Base-by-base conservation (phyloP, 768 basidiomycete species). In the Mycena vitilis region DNA sequence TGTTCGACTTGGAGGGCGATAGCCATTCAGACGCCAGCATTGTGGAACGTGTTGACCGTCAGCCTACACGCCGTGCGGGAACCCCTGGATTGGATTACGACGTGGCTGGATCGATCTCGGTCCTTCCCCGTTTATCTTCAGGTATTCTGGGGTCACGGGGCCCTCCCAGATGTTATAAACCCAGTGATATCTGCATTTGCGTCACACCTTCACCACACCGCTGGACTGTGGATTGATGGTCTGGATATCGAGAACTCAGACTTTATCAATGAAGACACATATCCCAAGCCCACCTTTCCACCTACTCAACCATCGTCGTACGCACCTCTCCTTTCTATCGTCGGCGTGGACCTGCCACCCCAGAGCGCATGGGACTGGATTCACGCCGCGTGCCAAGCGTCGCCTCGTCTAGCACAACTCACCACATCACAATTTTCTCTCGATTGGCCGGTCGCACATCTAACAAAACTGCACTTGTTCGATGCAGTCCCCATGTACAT, bases 61-160 rank as follows among this genome's bases (percentile, higher is more conserved):
- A 45, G 0, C 11, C 52, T 66, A 4, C 23, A 55, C 47, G 2
- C 20, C 22, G 11, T 37, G 18, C 5, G 15, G 44, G 55, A n/a
- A 30, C 61, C 65, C 18, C 42, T 54, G 13, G 69, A 66, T 20
- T 66, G 61, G 69, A 20, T 70, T 25, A 58, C 69, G 56, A 59
- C 51, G 1, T 70, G 69, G 69, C 47, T 70, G 23, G 65, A 66
- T n/a, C 64, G 69, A 23, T 58, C 69, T 45, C 60, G 65, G 18
- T 53, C 65, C 34, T 42, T 62, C 20, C 69, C 69, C 8, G 8
- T 70, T 2, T 51, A 59, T 40, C 61, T 70, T 6, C 65, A 62
- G 52, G 36, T 70, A n/a, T 48, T 47, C 18, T 70, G 69, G 69
- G 56, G 45, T 7, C 10, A 61, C 16, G 15, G 15, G 13, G 15